Evolutionary conservation across 2,329 filamentous ascomycete genomes (phyloP).

Genomic region (Myriosclerotinia curreyana): DNA sequence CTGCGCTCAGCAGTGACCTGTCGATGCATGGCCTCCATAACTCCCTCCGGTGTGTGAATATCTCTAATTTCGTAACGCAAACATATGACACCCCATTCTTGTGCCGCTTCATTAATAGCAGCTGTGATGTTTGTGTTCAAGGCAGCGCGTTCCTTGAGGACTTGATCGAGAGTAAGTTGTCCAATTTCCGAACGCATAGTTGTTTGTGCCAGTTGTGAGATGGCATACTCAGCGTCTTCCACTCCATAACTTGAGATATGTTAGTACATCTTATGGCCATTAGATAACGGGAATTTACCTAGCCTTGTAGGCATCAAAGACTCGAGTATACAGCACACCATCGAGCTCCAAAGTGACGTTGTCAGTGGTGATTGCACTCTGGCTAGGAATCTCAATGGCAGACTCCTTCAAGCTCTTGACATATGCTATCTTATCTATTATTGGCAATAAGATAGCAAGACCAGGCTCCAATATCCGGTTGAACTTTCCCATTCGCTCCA

Average conservation of each 20-base stretch:
- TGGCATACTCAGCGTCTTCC: conserved; percentile 97
- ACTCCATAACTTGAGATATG: conserved; percentile 74
- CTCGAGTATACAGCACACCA: conserved; percentile 89
- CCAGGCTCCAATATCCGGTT: conserved; percentile 89
- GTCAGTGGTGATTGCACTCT: conserved; percentile 97
- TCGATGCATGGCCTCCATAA: conserved; percentile 96
- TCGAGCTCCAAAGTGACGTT: conserved; percentile 97
- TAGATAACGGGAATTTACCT: conserved; percentile 56
- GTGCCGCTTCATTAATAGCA: conserved; percentile 95
- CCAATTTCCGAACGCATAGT: conserved; percentile 99
- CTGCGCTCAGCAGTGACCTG: conserved; percentile 96
- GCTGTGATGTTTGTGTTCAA: conserved; percentile 98
- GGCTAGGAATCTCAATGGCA: conserved; percentile 94
- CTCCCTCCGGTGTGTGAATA: conserved; percentile 90
- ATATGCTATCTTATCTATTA: conserved; percentile 94
- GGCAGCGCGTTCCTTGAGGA: conserved; percentile 92
- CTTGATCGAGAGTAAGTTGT: conserved; percentile 92
- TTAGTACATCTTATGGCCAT: neutral
- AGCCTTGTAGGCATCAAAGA: conserved; percentile 98
- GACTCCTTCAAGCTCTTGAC: conserved; percentile 96
- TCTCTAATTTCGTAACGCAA: conserved; percentile 97
- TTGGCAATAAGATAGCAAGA: conserved; percentile 81
- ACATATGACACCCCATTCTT: conserved; percentile 95
- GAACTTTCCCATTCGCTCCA: conserved; percentile 99
- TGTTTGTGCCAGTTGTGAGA: conserved; percentile 94